Evolutionary conservation across 2,329 filamentous ascomycete genomes (phyloP), one percentile per base, ranked within the genome.

Genomic region (Colletotrichum theobromicola): DNA sequence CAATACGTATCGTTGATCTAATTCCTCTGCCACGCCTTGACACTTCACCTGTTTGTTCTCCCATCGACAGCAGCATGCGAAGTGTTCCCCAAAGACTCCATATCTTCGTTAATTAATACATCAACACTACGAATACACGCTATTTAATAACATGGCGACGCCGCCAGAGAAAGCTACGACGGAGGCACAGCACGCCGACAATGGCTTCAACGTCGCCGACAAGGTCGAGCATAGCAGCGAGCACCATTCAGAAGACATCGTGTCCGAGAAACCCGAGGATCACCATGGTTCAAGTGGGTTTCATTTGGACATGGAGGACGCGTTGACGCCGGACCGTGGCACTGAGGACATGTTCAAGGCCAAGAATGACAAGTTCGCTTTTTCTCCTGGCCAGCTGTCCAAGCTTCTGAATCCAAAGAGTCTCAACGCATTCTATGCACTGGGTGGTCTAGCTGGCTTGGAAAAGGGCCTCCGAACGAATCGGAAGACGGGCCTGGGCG

Each of bases 391-490:
- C 28, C 93, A 94, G 78, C 84, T 95, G 78, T 92, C 91, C 76
- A 96, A 96, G 84, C 85, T 97, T 8, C 87, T 95, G 66, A 96
- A 96, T 77, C 94, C 94, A 1, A 97, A 97, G 84, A 95, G 89
- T 78, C 86, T 94, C 75, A 87, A 90, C 30, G 94, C 94, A 6
- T 95, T 96, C 76, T 91, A 93, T 78, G 93, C 93, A 7, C 83
- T 97, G 4, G 94, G 94, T 69, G 94, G 94, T 63, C 81, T 96
- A 7, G 85, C 85, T 10, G 94, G 94, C 3, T 81, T 97, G 24
- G 94, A 95, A 79, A 94, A 92, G 80, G 94, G 94, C 1, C 82
- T 97, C 12, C 88, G 92, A 72, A 93, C 93, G 2, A 87, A 95
- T 80, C 83, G 90, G 50, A 87, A 87, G 58, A 85, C 90, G 67